Conservation (phyloP, 495 filamentous ascomycete genomes). For the Penicillium coffeae region DNA sequence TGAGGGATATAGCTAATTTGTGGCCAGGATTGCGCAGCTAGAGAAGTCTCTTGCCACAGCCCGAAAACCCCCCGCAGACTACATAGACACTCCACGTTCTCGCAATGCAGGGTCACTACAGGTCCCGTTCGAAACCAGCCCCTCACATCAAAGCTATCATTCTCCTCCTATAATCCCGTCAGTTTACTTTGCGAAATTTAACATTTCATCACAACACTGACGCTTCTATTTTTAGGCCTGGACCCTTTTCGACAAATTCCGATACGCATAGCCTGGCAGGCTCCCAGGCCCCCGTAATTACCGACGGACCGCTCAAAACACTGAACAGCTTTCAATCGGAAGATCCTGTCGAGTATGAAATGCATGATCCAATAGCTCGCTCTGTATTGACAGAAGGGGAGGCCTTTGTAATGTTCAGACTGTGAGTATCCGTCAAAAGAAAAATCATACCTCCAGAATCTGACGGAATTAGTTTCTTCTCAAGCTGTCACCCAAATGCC, state of each 20-base stretch:
- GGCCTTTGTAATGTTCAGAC: conserved; percentile 1
- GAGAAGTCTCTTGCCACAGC: neutral
- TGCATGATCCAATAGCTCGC: neutral
- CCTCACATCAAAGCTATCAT: neutral
- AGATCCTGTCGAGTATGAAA: neutral
- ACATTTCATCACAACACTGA: neutral
- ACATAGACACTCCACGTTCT: neutral
- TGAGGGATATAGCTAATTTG: neutral
- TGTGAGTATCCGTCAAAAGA: neutral
- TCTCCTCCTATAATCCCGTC: neutral
- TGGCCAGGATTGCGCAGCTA: neutral
- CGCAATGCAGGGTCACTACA: neutral
- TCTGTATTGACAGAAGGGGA: conserved; percentile 1
- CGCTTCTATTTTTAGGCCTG: neutral
- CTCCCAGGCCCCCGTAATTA: neutral
- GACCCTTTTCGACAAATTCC: neutral
- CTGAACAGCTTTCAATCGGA: conserved; percentile 3
- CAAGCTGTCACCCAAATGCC: conserved; percentile 1
- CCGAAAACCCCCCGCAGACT: neutral
- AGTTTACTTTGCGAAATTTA: neutral
- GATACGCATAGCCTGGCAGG: neutral
- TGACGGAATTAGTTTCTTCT: neutral
- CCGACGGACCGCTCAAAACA: conserved; percentile 3
- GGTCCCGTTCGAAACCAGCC: neutral
- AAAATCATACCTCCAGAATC: neutral